Evolutionary conservation across 208 protist genomes (phyloP).

Genomic region (Trypanosoma rangeli): DNA sequence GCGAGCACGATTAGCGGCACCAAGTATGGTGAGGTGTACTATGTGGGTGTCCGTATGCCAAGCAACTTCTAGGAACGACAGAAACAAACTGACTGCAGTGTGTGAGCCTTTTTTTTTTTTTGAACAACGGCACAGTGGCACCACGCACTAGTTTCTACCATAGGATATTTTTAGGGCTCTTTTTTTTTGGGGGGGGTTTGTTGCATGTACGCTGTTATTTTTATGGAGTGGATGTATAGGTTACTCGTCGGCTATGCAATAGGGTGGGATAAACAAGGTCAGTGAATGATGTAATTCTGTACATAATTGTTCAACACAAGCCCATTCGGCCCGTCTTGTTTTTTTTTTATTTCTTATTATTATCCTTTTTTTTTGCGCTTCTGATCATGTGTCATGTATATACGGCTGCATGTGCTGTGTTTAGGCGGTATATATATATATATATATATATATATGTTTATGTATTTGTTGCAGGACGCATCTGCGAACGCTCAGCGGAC

Average conservation of each 20-base stretch:
- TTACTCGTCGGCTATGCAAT: no score
- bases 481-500: background rate
- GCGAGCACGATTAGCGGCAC: conserved; percentile 8
- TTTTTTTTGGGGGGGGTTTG: background rate
- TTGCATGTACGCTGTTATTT: background rate
- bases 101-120: conserved; percentile 1
- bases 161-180: background rate
- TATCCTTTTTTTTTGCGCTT: background rate
- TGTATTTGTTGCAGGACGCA: background rate
- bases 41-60: conserved; percentile 20
- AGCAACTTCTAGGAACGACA: background rate
- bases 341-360: background rate
- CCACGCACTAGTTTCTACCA: background rate
- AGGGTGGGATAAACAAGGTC: no score
- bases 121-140: background rate
- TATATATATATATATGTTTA: background rate
- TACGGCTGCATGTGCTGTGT: no score
- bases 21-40: conserved; percentile 23
- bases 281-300: background rate
- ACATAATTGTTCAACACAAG: no score
- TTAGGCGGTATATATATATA: background rate
- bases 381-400: background rate
- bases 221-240: no score
- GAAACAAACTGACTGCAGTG: background rate
- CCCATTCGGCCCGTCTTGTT: background rate